Evolutionary conservation across 208 protist species (phyloP), one percentile per base, ranked within the genome.

Genomic region (Acanthamoeba royreba): DNA sequence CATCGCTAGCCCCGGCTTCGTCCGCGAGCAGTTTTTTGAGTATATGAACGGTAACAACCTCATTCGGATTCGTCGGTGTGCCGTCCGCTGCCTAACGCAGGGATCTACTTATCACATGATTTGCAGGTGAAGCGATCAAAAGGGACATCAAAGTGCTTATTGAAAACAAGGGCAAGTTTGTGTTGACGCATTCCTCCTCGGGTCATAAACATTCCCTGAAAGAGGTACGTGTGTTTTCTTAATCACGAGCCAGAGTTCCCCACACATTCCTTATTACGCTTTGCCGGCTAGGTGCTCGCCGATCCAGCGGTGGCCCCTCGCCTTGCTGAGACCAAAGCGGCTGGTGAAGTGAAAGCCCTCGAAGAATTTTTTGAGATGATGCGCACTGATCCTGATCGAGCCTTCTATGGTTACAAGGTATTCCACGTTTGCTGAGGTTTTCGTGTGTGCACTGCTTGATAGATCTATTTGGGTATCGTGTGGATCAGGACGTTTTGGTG

Each of bases 1-100:
- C 53, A 93, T 99, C 43, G 99, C 98, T 85, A 98, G 96, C 9
- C 98, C 98, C 2, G 99, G 98, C 3, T 98, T 99, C 94, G 96
- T 98, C 35, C 98, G 98, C 2, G 98, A 98, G 42, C 97, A 98
- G 94, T 98, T 98, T 25, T 42, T 88, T n/a, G 38, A 93, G 22
- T 69, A 49, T 55, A 58, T 86, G 77, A 86, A 86, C 77, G 77
- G 77, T 55, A n/a, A 69, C 49, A 58, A 69, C n/a, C 5, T 17
- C 31, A 93, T 47, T 15, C 47, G n/a, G 25, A 55, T 58, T 45
- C n/a, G n/a, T n/a, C n/a, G n/a, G n/a, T n/a, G n/a, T n/a, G n/a
- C n/a, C n/a, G 52, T 83, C 1, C 43, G 17, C 4, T 35, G 25
- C 25, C 0, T 77, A 0, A 46, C 19, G n/a, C 25, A 33, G 96